Conservation (phyloP, 2,329 filamentous ascomycete species). For the Apiospora saccharicola region DNA sequence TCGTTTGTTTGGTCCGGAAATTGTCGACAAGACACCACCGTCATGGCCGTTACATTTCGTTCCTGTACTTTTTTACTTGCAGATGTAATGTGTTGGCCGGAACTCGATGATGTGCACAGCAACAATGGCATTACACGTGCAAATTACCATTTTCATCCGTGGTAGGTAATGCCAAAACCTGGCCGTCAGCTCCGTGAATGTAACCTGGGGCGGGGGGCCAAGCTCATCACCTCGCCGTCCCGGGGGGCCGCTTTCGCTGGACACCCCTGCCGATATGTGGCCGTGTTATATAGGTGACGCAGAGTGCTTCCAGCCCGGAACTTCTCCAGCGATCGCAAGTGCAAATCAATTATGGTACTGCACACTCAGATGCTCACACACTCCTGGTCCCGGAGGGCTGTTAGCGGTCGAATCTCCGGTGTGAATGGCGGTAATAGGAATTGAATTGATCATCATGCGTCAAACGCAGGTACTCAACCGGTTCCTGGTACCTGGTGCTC, state of each 20-base stretch:
- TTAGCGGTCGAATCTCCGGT: neutral
- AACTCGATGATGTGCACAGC: neutral
- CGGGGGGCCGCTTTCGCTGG: neutral
- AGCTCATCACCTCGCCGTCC: neutral
- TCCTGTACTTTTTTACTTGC: neutral
- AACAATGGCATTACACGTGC: neutral
- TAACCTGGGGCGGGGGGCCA: neutral
- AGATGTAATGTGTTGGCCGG: neutral
- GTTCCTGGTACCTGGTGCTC: neutral
- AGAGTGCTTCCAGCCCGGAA: neutral
- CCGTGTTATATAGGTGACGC: neutral
- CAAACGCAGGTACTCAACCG: neutral
- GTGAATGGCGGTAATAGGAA: neutral
- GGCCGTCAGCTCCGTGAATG: neutral
- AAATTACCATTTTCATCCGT: neutral
- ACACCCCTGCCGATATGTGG: conserved; percentile 6
- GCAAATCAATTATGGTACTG: neutral
- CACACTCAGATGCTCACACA: neutral
- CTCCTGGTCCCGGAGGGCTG: neutral
- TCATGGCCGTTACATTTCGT: neutral
- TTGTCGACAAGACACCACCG: neutral
- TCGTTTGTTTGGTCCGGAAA: neutral
- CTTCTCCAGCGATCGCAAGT: neutral
- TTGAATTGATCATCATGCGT: neutral
- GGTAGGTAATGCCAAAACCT: neutral